Percentiles rank a stretch among this genome's conserved stretches.
Conservation (phyloP, 208 protist species). For the Wallacemonas sp. region DNA sequence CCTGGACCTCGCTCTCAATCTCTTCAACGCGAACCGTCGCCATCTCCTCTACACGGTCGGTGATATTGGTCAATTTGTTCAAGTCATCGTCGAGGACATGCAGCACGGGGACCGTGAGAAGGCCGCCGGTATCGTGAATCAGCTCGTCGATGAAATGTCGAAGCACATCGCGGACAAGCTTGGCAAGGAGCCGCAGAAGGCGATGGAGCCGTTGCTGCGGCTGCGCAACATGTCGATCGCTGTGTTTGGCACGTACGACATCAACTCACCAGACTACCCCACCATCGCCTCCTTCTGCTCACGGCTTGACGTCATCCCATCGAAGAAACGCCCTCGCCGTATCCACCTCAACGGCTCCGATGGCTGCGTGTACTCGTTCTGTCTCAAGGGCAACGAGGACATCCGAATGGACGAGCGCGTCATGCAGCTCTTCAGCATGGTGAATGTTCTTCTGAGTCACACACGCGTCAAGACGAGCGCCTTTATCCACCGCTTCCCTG, state of each 20-base stretch:
- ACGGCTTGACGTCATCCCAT: slow-evolving; percentile 97
- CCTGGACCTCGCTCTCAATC: slow-evolving; percentile 69
- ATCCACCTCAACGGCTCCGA: slow-evolving; percentile 97
- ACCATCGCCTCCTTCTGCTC: slow-evolving; percentile 95
- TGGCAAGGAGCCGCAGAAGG: slow-evolving; percentile 89
- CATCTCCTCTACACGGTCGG: slow-evolving; percentile 88
- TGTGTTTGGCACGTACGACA: slow-evolving; percentile 97
- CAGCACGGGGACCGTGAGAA: slow-evolving; percentile 79
- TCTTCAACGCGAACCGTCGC: slow-evolving; percentile 79
- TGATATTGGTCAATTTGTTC: slow-evolving; percentile 88
- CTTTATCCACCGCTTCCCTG: slow-evolving; percentile 96
- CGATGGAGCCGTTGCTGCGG: slow-evolving; percentile 95
- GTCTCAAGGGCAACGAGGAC: slow-evolving; percentile 99
- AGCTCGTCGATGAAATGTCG: slow-evolving; percentile 96
- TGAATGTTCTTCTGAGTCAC: slow-evolving; percentile 98
- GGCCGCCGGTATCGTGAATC: slow-evolving; percentile 76
- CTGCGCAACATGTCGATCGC: slow-evolving; percentile 95
- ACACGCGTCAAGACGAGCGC: slow-evolving; percentile 80
- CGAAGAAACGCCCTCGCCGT: slow-evolving; percentile 99
- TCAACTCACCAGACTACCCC: slow-evolving; percentile 78
- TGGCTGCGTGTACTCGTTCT: slow-evolving; percentile 96
- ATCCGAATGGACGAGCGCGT: slow-evolving; percentile 99
- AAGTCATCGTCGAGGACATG: slow-evolving; percentile 81
- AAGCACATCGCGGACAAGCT: slow-evolving; percentile 97
- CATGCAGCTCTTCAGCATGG: slow-evolving; percentile 99